Evolutionary conservation across 139 green algal genomes (phyloP).

Genomic region (Marvania coccoides): DNA sequence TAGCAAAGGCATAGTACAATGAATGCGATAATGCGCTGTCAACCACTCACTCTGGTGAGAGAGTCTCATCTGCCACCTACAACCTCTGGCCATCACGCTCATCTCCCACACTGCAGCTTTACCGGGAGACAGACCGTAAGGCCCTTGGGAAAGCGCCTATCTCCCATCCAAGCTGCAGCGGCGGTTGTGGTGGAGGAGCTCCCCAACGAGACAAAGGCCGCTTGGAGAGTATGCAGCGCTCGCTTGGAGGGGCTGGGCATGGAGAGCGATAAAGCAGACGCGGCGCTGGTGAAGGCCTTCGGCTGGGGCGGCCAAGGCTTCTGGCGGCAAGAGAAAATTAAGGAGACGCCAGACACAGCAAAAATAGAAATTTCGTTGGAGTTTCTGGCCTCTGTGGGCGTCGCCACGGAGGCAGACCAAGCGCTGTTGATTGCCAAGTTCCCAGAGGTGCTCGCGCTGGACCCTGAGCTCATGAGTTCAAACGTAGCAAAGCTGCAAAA

Average conservation of each 20-base stretch:
- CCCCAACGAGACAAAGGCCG: background rate
- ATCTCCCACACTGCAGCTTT: too few relatives aligned
- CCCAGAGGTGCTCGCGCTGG: background rate
- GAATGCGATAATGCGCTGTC: too few relatives aligned
- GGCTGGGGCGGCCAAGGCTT: conserved; percentile 24
- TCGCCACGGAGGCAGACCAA: background rate
- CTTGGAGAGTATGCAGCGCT: background rate
- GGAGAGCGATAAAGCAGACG: background rate
- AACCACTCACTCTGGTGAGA: too few relatives aligned
- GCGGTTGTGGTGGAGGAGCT: background rate
- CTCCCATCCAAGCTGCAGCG: too few relatives aligned
- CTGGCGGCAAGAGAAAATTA: conserved; percentile 19
- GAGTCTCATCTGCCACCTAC: too few relatives aligned
- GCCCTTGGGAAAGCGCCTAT: too few relatives aligned
- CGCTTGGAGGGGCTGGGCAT: conserved; percentile 2
- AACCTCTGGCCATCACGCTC: too few relatives aligned
- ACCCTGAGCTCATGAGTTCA: background rate
- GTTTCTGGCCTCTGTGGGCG: background rate
- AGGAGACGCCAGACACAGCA: background rate
- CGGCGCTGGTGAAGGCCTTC: conserved; percentile 11
- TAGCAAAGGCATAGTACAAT: too few relatives aligned
- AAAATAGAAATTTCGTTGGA: background rate
- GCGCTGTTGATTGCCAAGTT: background rate
- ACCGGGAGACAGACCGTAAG: too few relatives aligned
- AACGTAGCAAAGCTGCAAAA: conserved; percentile 8